Percentiles rank a stretch among this genome's conserved stretches.
These are phyloP conservation scores for Fusarium drepaniforme DNA, from an alignment of 2,329 filamentous ascomycete species.

Conservation along the genomic window DNA sequence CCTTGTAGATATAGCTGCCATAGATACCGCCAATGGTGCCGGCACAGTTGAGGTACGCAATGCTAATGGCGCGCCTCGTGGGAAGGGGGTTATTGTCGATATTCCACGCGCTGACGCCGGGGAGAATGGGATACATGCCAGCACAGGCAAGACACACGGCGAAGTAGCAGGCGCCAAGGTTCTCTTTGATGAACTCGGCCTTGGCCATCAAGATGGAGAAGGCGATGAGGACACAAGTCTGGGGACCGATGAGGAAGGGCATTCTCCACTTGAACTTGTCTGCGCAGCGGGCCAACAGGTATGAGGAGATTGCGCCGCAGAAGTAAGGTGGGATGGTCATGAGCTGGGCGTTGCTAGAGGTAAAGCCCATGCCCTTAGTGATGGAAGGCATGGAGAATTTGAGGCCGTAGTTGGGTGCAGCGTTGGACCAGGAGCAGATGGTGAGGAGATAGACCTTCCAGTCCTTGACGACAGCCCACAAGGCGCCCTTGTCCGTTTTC, in stretches of 20 bases:
- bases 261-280: constrained; percentile 50
- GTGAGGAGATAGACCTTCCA: constrained; percentile 54
- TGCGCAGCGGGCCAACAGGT: constrained; percentile 41
- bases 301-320: constrained; percentile 37
- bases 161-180: constrained; percentile 36
- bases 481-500: constrained; percentile 22
- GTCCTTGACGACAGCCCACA: constrained; percentile 25
- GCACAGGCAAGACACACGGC: constrained; percentile 41
- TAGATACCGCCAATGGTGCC: constrained; percentile 42
- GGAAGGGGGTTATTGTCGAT: constrained; percentile 50
- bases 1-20: constrained; percentile 42
- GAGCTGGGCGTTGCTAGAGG: constrained; percentile 45
- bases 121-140: constrained; percentile 52
- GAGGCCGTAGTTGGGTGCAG: constrained; percentile 47
- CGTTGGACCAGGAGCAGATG: constrained; percentile 55
- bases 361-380: constrained; percentile 55
- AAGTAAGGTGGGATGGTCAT: constrained; percentile 53
- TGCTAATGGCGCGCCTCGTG: constrained; percentile 51
- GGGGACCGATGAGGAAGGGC: constrained; percentile 49
- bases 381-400: constrained; percentile 53
- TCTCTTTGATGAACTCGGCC: constrained; percentile 32
- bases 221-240: constrained; percentile 45
- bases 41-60: constrained; percentile 47
- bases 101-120: constrained; percentile 52
- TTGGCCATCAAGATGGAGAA: constrained; percentile 41